Evolutionary conservation across 202 grass and related monocot species (phyloP).

Genomic region (Setaria viridis): DNA sequence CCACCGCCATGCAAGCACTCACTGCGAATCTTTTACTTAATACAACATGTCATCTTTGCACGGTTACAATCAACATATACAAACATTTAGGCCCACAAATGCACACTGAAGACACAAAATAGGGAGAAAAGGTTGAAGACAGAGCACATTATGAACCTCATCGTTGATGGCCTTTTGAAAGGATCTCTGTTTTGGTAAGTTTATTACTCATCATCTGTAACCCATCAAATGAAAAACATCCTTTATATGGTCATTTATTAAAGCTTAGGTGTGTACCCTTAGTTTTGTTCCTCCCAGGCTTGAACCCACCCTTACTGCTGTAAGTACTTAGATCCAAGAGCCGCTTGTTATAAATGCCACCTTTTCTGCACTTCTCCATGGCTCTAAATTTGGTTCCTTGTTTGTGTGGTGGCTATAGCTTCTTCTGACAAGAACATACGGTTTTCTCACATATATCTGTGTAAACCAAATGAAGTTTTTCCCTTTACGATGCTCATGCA

Average conservation of each 20-base stretch:
- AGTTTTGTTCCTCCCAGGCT: conserved; percentile 28
- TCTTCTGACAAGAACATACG: conserved; percentile 25
- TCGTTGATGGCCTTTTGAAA: conserved; percentile 73
- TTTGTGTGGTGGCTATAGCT: conserved; percentile 13
- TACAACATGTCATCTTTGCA: conserved; percentile 32
- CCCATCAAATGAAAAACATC: conserved; percentile 23
- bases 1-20: not conserved
- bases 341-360: conserved; percentile 21
- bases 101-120: conserved; percentile 36
- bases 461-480: conserved; percentile 15
- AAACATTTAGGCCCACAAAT: conserved; percentile 70
- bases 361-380: conserved; percentile 37
- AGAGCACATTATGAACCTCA: conserved; percentile 54
- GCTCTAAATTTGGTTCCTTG: conserved; percentile 21
- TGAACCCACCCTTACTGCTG: conserved; percentile 13
- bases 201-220: conserved; percentile 24
- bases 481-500: not conserved
- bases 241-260: conserved; percentile 29
- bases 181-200: conserved; percentile 81
- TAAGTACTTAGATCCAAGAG: conserved; percentile 25
- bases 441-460: not conserved
- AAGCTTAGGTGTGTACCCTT: conserved; percentile 4
- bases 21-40: conserved; percentile 28
- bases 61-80: conserved; percentile 23
- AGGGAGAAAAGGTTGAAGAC: conserved; percentile 81